phyloP scores from a whole-genome alignment of 768 basidiomycete genomes.

The Jaapia argillacea region DNA sequence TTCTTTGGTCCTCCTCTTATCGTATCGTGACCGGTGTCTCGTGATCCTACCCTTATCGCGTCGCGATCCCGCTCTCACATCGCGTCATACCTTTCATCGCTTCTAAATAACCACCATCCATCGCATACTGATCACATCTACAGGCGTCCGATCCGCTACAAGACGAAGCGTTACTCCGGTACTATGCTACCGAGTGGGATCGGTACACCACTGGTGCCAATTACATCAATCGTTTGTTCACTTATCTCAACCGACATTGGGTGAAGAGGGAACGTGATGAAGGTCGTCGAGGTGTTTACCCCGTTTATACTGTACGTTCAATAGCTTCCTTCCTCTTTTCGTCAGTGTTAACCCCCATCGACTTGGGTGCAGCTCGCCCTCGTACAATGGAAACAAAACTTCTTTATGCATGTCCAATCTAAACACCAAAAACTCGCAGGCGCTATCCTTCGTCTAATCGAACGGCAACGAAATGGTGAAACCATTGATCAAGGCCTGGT shows the following conservation, averaged over 20 bases:
- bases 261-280: conserved; percentile 97
- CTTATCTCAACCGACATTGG: conserved; percentile 98
- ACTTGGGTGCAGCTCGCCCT: conserved; percentile 60
- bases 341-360: background rate
- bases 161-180: conserved; percentile 82
- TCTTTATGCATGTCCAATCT: conserved; percentile 83
- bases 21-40: too few species aligned
- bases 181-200: conserved; percentile 91
- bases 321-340: background rate
- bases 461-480: conserved; percentile 90
- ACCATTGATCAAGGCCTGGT: conserved; percentile 87
- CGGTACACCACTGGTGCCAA: conserved; percentile 95
- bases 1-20: too few species aligned
- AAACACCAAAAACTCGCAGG: conserved; percentile 75
- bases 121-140: conserved; percentile 5
- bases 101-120: too few species aligned
- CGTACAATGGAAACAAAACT: conserved; percentile 90
- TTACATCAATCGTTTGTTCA: conserved; percentile 95
- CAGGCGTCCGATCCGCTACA: conserved; percentile 74
- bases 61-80: too few species aligned
- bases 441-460: conserved; percentile 83
- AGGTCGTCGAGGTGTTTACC: conserved; percentile 89
- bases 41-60: too few species aligned
- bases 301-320: conserved; percentile 81
- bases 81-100: too few species aligned